Percentiles rank a stretch among this genome's conserved stretches.
phyloP scores from a whole-genome alignment of 1,284 basidiomycete species.

The Leccinum griseonigrum region DNA sequence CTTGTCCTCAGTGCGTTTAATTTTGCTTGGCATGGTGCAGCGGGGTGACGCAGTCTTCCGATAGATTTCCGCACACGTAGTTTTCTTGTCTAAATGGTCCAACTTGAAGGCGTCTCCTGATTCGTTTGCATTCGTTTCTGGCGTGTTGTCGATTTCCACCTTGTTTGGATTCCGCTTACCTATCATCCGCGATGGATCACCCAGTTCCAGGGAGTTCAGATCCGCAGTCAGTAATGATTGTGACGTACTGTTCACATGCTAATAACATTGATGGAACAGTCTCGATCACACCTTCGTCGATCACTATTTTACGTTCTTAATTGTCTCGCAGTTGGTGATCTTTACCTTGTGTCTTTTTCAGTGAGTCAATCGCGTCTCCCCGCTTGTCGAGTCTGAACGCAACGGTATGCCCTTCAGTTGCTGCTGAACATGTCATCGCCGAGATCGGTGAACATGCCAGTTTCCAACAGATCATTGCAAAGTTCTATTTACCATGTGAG shows the following conservation, averaged over 20 bases:
- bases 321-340: slow-evolving; percentile 86
- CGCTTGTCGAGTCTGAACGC: neutral
- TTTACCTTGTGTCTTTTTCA: slow-evolving; percentile 88
- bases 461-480: slow-evolving; percentile 62
- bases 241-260: neutral
- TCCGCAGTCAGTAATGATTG: slow-evolving; percentile 45
- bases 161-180: slow-evolving; percentile 89
- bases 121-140: slow-evolving; percentile 76
- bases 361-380: slow-evolving; percentile 42
- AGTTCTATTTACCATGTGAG: slow-evolving; percentile 53
- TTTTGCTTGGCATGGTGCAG: neutral
- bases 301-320: slow-evolving; percentile 89
- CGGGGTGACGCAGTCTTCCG: slow-evolving; percentile 7
- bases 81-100: slow-evolving; percentile 71
- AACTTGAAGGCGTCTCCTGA: slow-evolving; percentile 43
- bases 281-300: slow-evolving; percentile 88
- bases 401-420: slow-evolving; percentile 16
- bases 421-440: slow-evolving; percentile 63
- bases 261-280: slow-evolving; percentile 41
- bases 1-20: slow-evolving; percentile 60
- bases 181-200: slow-evolving; percentile 78
- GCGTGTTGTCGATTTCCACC: slow-evolving; percentile 84
- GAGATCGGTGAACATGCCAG: slow-evolving; percentile 69
- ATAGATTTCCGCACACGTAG: slow-evolving; percentile 65
- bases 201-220: slow-evolving; percentile 79